Base-by-base conservation (phyloP, 371 early-diverging fungal species). In the Mortierella polycephala region DNA sequence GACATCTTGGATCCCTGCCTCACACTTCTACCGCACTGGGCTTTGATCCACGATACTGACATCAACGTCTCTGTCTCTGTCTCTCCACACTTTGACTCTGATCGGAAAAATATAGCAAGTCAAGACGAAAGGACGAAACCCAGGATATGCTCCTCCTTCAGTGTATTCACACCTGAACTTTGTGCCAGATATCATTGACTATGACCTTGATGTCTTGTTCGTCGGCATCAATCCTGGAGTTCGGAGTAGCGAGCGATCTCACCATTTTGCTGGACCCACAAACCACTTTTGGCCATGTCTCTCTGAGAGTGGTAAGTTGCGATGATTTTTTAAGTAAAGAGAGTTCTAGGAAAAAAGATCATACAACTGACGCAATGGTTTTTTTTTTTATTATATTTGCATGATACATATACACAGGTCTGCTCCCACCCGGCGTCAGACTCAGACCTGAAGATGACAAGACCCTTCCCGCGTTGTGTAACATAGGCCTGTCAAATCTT, bases 281-380 rank as follows among this genome's bases (percentile, higher is more conserved):
- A 94, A 94, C 77, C 89, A 86, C 65, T 93, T 94, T 77, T 94
- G 95, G 95, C 86, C 87, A 1, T 91, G 92, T 67, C 71, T 94
- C 18, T 87, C 82, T 23, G 86, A 86, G 44, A 88, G 90, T 42
- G 89, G 87, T 63, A 83, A 39, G 60, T 46, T n/a, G n/a, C n/a
- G n/a, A n/a, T n/a, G n/a, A n/a, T n/a, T n/a, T 20, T 13, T 13
- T 5, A 3, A 5, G 20, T 16, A 47, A 50, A 18, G 23, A 16
- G 30, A 49, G 9, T n/a, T n/a, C n/a, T n/a, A 57, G 6, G 23
- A 20, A 2, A 20, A 40, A 13, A 60, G 12, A 7, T 30, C 50
- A 16, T 50, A 51, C 18, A 40, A 16, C 14, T 11, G 18, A 18
- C 20, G 5, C 7, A 23, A 37, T 13, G 8, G 9, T 55, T 55